Percentiles rank a stretch among this genome's conserved stretches.
Conservation (phyloP, 2,329 filamentous ascomycete species). For the Aspergillus hiratsukae region DNA sequence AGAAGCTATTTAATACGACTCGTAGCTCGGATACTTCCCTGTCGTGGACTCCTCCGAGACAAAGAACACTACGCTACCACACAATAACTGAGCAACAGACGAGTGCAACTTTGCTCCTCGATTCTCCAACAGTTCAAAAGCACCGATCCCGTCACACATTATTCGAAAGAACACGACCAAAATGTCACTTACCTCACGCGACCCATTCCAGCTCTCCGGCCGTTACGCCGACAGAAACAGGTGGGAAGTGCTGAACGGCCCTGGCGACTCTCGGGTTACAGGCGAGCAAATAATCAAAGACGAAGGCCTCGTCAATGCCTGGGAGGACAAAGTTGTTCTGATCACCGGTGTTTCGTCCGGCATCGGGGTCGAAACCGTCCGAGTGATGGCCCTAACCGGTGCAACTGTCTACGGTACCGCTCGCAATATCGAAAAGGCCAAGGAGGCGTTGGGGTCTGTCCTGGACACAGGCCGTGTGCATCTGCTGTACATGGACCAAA, state of each 20-base stretch:
- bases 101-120: too few relatives aligned
- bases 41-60: too few relatives aligned
- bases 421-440: slow-evolving; percentile 32
- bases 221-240: slow-evolving; percentile 5
- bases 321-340: slow-evolving; percentile 9
- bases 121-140: too few relatives aligned
- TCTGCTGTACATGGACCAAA: slow-evolving; percentile 9
- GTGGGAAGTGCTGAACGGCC: slow-evolving; percentile 14
- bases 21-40: too few relatives aligned
- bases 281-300: slow-evolving; percentile 34
- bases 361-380: slow-evolving; percentile 42
- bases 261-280: slow-evolving; percentile 23
- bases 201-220: slow-evolving; percentile 6
- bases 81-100: too few relatives aligned
- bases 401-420: slow-evolving; percentile 35
- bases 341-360: slow-evolving; percentile 28
- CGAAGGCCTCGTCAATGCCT: slow-evolving; percentile 16
- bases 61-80: too few relatives aligned
- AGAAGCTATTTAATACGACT: too few relatives aligned
- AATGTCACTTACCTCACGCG: not conserved
- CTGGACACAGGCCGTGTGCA: slow-evolving; percentile 19
- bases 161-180: too few relatives aligned
- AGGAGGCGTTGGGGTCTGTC: slow-evolving; percentile 21
- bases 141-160: too few relatives aligned
- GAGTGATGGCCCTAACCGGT: slow-evolving; percentile 35